Percentiles rank a stretch among this genome's conserved stretches.
These are phyloP conservation scores for Petunia hybrid DNA, from an alignment of 305 asterid genomes.

Conservation along the genomic window DNA sequence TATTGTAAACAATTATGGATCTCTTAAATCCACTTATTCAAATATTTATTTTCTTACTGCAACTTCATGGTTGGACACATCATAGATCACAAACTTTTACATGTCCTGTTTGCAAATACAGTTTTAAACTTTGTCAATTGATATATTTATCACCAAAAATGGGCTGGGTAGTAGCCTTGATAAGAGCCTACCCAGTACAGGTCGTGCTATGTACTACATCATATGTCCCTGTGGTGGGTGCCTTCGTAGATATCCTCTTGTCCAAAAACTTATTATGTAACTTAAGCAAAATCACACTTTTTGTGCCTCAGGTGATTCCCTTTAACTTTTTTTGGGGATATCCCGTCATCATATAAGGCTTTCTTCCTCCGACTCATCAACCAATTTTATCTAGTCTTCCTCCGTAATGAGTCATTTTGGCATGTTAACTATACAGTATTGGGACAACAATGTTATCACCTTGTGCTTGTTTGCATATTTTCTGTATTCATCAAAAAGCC, in stretches of 20 bases:
- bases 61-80: background rate
- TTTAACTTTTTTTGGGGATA: background rate
- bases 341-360: background rate
- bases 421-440: background rate
- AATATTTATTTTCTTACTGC: background rate
- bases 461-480: background rate
- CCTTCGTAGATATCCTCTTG: background rate
- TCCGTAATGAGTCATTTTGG: background rate
- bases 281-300: background rate
- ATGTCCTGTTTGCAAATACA: background rate
- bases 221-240: background rate
- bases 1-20: slow-evolving; percentile 6
- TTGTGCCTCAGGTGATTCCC: background rate
- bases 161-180: background rate
- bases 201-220: background rate
- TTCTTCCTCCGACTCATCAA: background rate
- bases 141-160: slow-evolving; percentile 3
- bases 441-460: background rate
- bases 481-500: background rate
- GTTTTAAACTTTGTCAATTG: background rate
- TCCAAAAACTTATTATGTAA: background rate
- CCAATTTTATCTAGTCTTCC: slow-evolving; percentile 2
- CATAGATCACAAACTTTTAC: background rate
- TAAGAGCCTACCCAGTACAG: background rate
- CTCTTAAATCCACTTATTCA: slow-evolving; percentile 4